Percentiles rank a stretch among this genome's conserved stretches.
These are phyloP conservation scores for Penstemon eatonii DNA, from an alignment of 257 asterid genomes.

Conservation along the genomic window DNA sequence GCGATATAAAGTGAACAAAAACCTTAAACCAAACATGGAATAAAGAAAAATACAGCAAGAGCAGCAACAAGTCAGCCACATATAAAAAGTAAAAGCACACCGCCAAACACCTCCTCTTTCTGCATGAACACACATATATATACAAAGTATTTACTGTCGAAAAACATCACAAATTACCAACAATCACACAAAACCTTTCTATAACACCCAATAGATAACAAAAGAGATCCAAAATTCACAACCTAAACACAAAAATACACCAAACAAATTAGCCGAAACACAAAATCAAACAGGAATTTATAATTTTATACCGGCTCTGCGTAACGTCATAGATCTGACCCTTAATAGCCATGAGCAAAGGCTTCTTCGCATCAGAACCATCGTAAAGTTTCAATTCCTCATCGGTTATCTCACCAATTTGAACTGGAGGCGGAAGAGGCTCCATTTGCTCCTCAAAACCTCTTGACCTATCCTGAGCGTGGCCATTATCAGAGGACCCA, in stretches of 20 bases:
- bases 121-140: not conserved
- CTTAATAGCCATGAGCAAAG: conserved; percentile 94
- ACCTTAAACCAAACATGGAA: conserved; percentile 23
- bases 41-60: conserved; percentile 21
- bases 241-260: conserved; percentile 5
- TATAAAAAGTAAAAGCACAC: not conserved
- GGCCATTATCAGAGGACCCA: conserved; percentile 57
- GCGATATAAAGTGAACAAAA: conserved; percentile 16
- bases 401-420: conserved; percentile 78
- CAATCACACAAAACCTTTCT: conserved; percentile 21
- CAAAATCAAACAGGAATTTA: not conserved
- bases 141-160: not conserved
- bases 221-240: conserved; percentile 24
- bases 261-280: not conserved
- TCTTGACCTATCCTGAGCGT: conserved; percentile 43
- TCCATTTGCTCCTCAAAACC: conserved; percentile 61
- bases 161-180: not conserved
- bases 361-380: conserved; percentile 88
- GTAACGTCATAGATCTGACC: conserved; percentile 98
- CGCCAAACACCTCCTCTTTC: not conserved
- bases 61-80: conserved; percentile 10
- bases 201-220: conserved; percentile 8
- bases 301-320: conserved; percentile 66
- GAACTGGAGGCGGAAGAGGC: conserved; percentile 94
- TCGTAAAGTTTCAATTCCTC: conserved; percentile 71